phyloP scores from a whole-genome alignment of 2,329 filamentous ascomycete genomes.

The Alternaria incomplexa region DNA sequence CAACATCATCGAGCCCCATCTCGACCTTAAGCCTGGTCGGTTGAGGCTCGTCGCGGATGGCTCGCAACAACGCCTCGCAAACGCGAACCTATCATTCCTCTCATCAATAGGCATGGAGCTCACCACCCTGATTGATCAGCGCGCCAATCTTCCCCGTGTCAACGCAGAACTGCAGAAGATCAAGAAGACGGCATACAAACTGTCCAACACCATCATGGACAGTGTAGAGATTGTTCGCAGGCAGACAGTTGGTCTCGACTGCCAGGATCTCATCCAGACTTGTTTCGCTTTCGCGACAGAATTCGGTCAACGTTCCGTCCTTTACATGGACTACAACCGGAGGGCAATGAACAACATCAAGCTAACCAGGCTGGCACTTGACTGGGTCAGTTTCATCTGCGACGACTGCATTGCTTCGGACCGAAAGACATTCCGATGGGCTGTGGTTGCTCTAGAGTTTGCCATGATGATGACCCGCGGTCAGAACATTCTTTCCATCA shows the following conservation, averaged over 20 bases:
- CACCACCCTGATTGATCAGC: slow-evolving; percentile 87
- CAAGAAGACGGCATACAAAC: slow-evolving; percentile 91
- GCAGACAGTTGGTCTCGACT: slow-evolving; percentile 83
- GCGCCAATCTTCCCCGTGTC: slow-evolving; percentile 91
- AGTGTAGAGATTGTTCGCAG: slow-evolving; percentile 91
- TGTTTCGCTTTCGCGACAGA: slow-evolving; percentile 99
- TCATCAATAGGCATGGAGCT: slow-evolving; percentile 83
- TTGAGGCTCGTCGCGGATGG: slow-evolving; percentile 88
- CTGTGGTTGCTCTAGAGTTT: slow-evolving; percentile 92
- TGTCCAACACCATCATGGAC: slow-evolving; percentile 98
- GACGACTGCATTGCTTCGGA: slow-evolving; percentile 95
- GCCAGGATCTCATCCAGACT: slow-evolving; percentile 94
- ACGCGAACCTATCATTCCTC: slow-evolving; percentile 78
- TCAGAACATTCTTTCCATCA: slow-evolving; percentile 88
- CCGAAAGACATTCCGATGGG: slow-evolving; percentile 96
- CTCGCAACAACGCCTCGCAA: slow-evolving; percentile 76
- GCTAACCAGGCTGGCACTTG: slow-evolving; percentile 87
- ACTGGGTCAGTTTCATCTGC: slow-evolving; percentile 98
- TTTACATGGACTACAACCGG: slow-evolving; percentile 94
- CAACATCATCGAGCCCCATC: slow-evolving; percentile 74
- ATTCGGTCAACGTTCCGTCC: slow-evolving; percentile 91
- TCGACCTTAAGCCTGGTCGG: slow-evolving; percentile 86
- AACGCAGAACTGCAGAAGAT: slow-evolving; percentile 91
- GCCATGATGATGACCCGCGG: slow-evolving; percentile 97
- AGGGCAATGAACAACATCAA: slow-evolving; percentile 98